Percentiles rank a stretch among this genome's conserved stretches.
Conservation (phyloP, 805 yeast species). For the Myxozyma sirexii region DNA sequence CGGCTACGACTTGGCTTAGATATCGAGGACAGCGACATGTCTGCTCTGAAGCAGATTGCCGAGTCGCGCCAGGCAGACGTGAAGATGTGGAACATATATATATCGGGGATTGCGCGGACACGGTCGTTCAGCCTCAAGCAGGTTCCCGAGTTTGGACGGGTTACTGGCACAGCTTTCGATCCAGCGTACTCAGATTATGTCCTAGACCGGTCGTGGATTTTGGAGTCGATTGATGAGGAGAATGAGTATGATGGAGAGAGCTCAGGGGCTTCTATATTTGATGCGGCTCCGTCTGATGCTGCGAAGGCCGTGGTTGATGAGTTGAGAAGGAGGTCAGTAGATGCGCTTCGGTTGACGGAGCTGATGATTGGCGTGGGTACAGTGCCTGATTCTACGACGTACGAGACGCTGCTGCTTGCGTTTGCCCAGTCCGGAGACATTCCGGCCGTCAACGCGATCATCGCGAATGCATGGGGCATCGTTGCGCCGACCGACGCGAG, state of each 20-base stretch:
- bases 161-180: not conserved
- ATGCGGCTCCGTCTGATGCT: slow-evolving; percentile 1
- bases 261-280: slow-evolving; percentile 12
- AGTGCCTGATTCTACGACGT: slow-evolving; percentile 41
- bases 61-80: slow-evolving; percentile 4
- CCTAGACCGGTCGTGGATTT: slow-evolving; percentile 7
- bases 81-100: slow-evolving; percentile 17
- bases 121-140: not conserved
- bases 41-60: not conserved
- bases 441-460: slow-evolving; percentile 32
- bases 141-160: not conserved
- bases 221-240: not conserved
- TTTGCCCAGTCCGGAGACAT: slow-evolving; percentile 39
- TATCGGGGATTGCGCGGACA: not conserved
- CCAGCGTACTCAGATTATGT: not conserved
- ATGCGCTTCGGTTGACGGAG: slow-evolving; percentile 35
- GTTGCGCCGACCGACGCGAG: slow-evolving; percentile 3
- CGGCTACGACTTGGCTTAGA: not conserved
- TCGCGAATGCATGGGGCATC: slow-evolving; percentile 40
- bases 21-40: not conserved
- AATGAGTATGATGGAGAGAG: not conserved
- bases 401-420: slow-evolving; percentile 41
- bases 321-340: slow-evolving; percentile 10
- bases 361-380: slow-evolving; percentile 40
- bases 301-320: not conserved